Evolutionary conservation across 2,329 filamentous ascomycete species (phyloP), one percentile per base, ranked within the genome.

Genomic region (Eurotiales sp.): DNA sequence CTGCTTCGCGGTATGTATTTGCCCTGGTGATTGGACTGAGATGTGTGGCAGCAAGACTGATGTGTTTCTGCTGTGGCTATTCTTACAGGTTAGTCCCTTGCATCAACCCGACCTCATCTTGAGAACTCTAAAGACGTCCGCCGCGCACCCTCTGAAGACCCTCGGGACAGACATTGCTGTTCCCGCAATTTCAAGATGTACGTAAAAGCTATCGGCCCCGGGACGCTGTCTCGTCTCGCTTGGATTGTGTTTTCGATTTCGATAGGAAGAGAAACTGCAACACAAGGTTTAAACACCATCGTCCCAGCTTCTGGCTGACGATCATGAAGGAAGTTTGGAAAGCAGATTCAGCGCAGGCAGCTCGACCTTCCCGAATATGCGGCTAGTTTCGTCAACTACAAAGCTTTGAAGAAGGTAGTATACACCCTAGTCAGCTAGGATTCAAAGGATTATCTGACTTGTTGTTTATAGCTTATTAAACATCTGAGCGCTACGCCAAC

Each of bases 321-420:
- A 49, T 43, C 30, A 45, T 47, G 52, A 64, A 99, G 92, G 93
- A 99, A 99, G 83, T 99, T 99, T 78, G 93, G 93, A 72, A 99
- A 99, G 79, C 90, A 96, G 71, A 96, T 99, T 61, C 93, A 97
- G 78, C 96, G 96, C 79, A 87, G 91, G 70, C 93, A 99, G 81
- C 88, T 99, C 65, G 93, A 99, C 72, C 91, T 99, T 55, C 93
- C 93, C 55, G 93, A 99, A 81, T 99, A 99, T 86, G 92, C 93
- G 56, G 90, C 92, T 58, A 96, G 91, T 74, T 99, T 99, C 69
- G 91, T 97, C 63, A 96, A 99, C 75, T 99, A 99, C 79, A 99
- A 99, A 77, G 91, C 90, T 55, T 79, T 99, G 62, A 99, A 99
- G 75, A 97, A 97, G 89, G 93, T 95, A 48, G 5, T 58, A 23